Evolutionary conservation across 2,329 filamentous ascomycete genomes (phyloP).

Genomic region (Beauveria bassiana): DNA sequence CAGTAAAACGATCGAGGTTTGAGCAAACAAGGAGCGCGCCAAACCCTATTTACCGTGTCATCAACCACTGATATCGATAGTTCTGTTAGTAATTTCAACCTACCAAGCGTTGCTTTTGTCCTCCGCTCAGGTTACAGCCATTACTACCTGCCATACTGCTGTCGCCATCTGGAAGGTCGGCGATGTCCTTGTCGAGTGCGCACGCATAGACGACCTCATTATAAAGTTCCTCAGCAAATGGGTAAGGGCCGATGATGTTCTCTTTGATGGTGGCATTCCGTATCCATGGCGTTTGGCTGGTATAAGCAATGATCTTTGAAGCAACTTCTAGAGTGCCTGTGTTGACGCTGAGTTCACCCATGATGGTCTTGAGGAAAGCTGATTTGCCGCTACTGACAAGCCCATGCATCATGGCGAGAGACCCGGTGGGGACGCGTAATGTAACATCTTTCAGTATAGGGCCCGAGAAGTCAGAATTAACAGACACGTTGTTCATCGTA

Average conservation of each 20-base stretch:
- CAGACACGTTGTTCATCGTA: not conserved
- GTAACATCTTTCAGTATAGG: not conserved
- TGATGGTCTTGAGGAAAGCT: not conserved
- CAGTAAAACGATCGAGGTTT: constrained; percentile 6
- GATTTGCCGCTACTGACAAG: not conserved
- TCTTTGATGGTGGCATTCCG: not conserved
- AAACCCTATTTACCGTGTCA: not conserved
- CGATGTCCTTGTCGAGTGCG: not conserved
- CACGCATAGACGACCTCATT: not conserved
- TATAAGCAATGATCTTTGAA: not conserved
- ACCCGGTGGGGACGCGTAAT: not conserved
- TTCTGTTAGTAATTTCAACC: not conserved
- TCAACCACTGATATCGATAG: not conserved
- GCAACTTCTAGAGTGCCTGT: not conserved
- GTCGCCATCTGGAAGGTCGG: not conserved
- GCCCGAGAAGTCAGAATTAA: not conserved
- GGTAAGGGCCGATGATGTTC: not conserved
- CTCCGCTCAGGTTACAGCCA: constrained; percentile 1
- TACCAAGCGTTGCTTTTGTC: constrained; percentile 3
- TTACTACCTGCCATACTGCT: not conserved
- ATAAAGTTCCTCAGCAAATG: not conserved
- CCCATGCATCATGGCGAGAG: not conserved
- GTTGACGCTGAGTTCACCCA: not conserved
- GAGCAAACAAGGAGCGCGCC: constrained; percentile 9
- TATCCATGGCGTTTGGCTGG: not conserved